Evolutionary conservation across 768 basidiomycete genomes (phyloP).

Genomic region (Hebeloma cylindrosporum): DNA sequence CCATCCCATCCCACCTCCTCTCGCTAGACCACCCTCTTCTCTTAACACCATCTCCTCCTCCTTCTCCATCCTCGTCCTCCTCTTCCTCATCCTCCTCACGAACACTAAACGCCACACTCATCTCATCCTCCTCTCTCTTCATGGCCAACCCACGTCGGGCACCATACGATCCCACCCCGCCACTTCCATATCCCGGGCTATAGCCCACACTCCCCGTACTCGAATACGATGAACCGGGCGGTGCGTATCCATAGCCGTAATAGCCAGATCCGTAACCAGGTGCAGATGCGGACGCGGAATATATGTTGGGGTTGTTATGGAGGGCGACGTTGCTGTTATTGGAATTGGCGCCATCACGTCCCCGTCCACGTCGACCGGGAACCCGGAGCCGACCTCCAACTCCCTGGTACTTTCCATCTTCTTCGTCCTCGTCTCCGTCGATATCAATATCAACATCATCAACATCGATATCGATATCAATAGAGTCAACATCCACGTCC

Average conservation of each 20-base stretch:
- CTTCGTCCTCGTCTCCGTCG: constrained; percentile 18
- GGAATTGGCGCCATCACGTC: background rate
- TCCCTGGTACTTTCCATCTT: constrained; percentile 11
- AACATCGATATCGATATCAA: constrained; percentile 16
- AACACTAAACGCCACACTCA: constrained; percentile 38
- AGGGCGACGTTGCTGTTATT: too few species aligned
- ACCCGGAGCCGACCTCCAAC: background rate
- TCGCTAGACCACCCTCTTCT: constrained; percentile 35
- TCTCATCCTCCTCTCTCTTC: constrained; percentile 50
- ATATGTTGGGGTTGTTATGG: too few species aligned
- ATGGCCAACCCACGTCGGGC: constrained; percentile 20
- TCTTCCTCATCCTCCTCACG: constrained; percentile 48
- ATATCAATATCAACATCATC: constrained; percentile 19
- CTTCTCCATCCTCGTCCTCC: constrained; percentile 35
- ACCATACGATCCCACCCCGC: constrained; percentile 17
- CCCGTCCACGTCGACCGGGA: background rate
- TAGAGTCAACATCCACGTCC: too few species aligned
- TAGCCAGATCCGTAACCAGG: too few species aligned
- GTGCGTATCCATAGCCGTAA: too few species aligned
- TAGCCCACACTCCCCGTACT: constrained; percentile 7
- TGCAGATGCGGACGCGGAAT: too few species aligned
- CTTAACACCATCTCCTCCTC: constrained; percentile 37
- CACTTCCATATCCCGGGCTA: constrained; percentile 2
- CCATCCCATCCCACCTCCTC: constrained; percentile 42
- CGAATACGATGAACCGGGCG: background rate